A percentile compares a stretch with the other conserved stretches of the same genome.
These are phyloP conservation scores for Tolypocladium album DNA, from an alignment of 2,329 filamentous ascomycete genomes.

Conservation along the genomic window DNA sequence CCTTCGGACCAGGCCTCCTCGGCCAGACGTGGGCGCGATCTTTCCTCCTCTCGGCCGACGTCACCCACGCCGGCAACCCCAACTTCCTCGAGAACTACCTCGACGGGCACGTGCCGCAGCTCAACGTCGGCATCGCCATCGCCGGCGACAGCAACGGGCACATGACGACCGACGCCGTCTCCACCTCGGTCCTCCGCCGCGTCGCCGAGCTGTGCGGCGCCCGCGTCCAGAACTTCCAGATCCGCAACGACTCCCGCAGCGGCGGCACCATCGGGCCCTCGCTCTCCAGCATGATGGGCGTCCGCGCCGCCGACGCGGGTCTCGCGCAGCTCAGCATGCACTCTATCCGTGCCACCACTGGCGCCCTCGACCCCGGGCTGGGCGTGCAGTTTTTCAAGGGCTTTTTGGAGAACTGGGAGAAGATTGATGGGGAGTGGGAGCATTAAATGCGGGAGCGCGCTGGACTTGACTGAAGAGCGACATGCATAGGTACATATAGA, in stretches of 20 bases:
- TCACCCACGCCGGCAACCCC: conserved; percentile 88
- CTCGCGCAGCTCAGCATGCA: conserved; percentile 94
- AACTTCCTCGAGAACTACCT: conserved; percentile 85
- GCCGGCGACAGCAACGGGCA: conserved; percentile 81
- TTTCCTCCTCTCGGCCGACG: conserved; percentile 86
- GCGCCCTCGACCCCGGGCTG: conserved; percentile 73
- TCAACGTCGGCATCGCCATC: conserved; percentile 80
- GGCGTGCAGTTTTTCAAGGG: conserved; percentile 83
- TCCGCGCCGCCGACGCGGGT: conserved; percentile 76
- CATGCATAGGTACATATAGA: neutral
- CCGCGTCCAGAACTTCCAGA: conserved; percentile 81
- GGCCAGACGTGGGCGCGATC: conserved; percentile 82
- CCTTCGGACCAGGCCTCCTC: conserved; percentile 50
- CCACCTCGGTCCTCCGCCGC: conserved; percentile 67
- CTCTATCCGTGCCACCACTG: conserved; percentile 79
- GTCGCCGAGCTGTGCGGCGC: conserved; percentile 65
- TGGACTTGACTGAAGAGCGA: neutral
- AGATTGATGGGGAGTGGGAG: conserved; percentile 71
- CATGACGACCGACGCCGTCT: conserved; percentile 90
- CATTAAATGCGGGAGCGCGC: neutral
- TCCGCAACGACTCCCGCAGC: conserved; percentile 79
- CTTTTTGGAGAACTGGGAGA: conserved; percentile 79
- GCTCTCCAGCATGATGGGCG: conserved; percentile 69
- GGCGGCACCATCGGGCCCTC: conserved; percentile 95
- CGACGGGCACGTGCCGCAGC: conserved; percentile 70